A percentile compares a stretch with the other conserved stretches of the same genome.
Conservation (phyloP, 257 asterid species). For the Solanum phureja region DNA sequence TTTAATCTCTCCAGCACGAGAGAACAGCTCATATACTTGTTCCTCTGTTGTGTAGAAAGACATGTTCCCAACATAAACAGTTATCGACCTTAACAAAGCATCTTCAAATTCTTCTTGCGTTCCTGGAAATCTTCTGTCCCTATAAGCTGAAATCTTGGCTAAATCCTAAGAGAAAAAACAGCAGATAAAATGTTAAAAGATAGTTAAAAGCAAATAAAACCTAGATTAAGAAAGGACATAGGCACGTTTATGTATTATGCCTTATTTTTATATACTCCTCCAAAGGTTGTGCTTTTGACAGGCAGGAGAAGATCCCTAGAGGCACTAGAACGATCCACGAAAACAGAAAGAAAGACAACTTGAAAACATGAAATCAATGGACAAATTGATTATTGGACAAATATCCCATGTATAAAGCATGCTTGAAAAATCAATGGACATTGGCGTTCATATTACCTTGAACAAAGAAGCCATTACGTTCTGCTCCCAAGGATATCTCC, state of each 20-base stretch:
- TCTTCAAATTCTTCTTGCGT: constrained; percentile 86
- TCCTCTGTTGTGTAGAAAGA: constrained; percentile 97
- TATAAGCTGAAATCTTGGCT: constrained; percentile 72
- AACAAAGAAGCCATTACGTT: constrained; percentile 24
- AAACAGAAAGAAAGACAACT: not conserved
- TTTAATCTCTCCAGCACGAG: constrained; percentile 89
- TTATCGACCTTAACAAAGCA: constrained; percentile 55
- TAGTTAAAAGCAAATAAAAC: not conserved
- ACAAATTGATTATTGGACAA: not conserved
- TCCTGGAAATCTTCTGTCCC: constrained; percentile 92
- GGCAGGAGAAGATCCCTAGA: not conserved
- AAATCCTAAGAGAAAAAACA: constrained; percentile 45
- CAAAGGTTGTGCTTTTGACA: not conserved
- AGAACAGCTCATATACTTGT: constrained; percentile 87
- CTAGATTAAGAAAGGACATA: not conserved
- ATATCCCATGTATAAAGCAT: not conserved
- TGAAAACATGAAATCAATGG: not conserved
- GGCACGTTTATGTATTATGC: not conserved
- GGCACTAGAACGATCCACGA: not conserved
- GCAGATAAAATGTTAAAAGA: not conserved
- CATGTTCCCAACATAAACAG: constrained; percentile 89
- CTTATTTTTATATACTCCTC: not conserved
- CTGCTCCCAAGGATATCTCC: not conserved
- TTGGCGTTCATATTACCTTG: constrained; percentile 12
- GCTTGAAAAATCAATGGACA: not conserved